These are phyloP conservation scores for Phytophthora chlamydospora DNA, from an alignment of 352 stramenopile genomes.

Conservation along the genomic window DNA sequence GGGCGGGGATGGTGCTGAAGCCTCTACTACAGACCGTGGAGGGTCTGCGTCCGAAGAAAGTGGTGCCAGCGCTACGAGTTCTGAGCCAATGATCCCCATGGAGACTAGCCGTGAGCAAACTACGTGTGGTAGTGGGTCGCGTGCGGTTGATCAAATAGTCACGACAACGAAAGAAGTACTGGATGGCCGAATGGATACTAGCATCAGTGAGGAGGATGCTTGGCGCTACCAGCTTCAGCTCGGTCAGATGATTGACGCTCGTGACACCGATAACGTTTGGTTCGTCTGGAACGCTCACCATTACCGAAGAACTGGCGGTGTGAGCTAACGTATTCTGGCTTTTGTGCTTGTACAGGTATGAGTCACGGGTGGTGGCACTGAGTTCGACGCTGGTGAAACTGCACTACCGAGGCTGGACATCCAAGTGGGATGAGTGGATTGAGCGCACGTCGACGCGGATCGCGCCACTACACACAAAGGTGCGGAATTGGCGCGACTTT, in stretches of 20 bases:
- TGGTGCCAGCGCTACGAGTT: slow-evolving; percentile 1
- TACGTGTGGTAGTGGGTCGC: neutral
- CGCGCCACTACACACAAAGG: slow-evolving; percentile 91
- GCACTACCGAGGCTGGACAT: slow-evolving; percentile 97
- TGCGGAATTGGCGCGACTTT: slow-evolving; percentile 73
- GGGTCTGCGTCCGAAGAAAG: slow-evolving; percentile 3
- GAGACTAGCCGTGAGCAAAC: neutral
- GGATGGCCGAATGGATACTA: slow-evolving; percentile 10
- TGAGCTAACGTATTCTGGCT: slow-evolving; percentile 2
- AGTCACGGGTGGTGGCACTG: slow-evolving; percentile 59
- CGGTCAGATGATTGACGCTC: slow-evolving; percentile 66
- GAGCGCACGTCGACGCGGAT: slow-evolving; percentile 89
- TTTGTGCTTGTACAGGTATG: slow-evolving; percentile 40
- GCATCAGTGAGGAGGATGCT: slow-evolving; percentile 31
- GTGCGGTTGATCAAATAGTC: slow-evolving; percentile 12
- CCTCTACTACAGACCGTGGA: slow-evolving; percentile 3
- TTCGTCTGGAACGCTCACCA: slow-evolving; percentile 13
- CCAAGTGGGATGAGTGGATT: slow-evolving; percentile 98
- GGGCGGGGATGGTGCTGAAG: slow-evolving; percentile 2
- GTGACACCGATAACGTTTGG: slow-evolving; percentile 77
- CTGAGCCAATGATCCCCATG: neutral
- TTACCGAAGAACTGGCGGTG: neutral
- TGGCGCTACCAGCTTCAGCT: slow-evolving; percentile 66
- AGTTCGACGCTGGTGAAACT: slow-evolving; percentile 81
- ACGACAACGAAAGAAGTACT: slow-evolving; percentile 11